Evolutionary conservation across 192 early-diverging fungal species (phyloP).

Genomic region (Umbelopsis ramanniana): DNA sequence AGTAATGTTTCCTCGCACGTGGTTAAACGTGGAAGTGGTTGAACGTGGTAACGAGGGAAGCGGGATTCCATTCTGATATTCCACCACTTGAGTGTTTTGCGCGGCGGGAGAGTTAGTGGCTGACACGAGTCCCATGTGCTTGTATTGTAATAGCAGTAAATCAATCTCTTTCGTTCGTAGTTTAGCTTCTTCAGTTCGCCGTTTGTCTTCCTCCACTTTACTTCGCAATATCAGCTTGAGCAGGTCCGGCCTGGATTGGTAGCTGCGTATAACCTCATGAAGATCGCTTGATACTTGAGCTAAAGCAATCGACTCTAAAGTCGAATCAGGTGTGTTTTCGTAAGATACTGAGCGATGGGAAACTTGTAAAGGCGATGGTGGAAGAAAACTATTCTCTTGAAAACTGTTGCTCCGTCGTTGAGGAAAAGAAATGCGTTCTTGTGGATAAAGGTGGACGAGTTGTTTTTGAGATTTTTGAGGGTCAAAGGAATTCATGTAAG

Average conservation of each 20-base stretch:
- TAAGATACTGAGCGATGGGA: neutral
- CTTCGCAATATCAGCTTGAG: slow-evolving; percentile 57
- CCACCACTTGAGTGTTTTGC: neutral
- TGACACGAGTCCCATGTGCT: slow-evolving; percentile 16
- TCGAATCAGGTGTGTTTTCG: neutral
- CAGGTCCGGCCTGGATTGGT: slow-evolving; percentile 53
- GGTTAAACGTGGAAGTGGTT: slow-evolving; percentile 23
- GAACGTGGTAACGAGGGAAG: slow-evolving; percentile 21
- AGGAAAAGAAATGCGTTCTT: slow-evolving; percentile 16
- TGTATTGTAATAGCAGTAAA: slow-evolving; percentile 42
- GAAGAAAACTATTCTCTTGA: neutral
- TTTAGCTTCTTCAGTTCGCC: slow-evolving; percentile 58
- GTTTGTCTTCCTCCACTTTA: slow-evolving; percentile 61
- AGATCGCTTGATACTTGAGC: slow-evolving; percentile 43
- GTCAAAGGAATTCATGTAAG: slow-evolving; percentile 22
- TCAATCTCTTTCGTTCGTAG: slow-evolving; percentile 53
- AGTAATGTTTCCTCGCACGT: slow-evolving; percentile 17
- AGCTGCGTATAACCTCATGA: slow-evolving; percentile 52
- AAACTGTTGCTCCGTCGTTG: slow-evolving; percentile 8
- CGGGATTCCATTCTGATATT: slow-evolving; percentile 12
- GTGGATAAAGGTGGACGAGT: slow-evolving; percentile 17
- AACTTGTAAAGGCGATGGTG: neutral
- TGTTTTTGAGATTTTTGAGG: slow-evolving; percentile 10
- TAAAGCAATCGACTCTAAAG: neutral
- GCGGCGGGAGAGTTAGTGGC: neutral